Conservation (phyloP, 129 eudicot species). For the Lactuca saligna region DNA sequence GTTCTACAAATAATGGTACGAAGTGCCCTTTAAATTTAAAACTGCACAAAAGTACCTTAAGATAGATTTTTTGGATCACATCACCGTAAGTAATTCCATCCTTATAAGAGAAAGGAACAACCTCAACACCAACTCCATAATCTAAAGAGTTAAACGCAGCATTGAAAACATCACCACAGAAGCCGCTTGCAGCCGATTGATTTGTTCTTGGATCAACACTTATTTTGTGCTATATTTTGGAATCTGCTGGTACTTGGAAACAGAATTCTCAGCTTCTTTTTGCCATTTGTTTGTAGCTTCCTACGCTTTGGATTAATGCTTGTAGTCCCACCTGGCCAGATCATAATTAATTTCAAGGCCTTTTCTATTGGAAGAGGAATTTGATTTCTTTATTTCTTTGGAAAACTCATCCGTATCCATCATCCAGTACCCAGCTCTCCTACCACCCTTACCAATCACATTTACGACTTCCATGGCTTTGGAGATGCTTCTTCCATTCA, state of each 20-base stretch:
- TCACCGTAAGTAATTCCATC: slow-evolving; percentile 1
- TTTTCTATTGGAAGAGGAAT: too few relatives aligned
- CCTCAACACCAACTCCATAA: slow-evolving; percentile 1
- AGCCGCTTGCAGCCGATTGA: slow-evolving; percentile 20
- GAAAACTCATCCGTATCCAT: too few relatives aligned
- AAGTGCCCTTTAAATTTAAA: too few relatives aligned
- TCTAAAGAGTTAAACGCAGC: slow-evolving; percentile 23
- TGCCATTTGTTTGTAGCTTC: slow-evolving; percentile 3
- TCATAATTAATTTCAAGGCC: too few relatives aligned
- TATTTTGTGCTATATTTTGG: slow-evolving; percentile 16
- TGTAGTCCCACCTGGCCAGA: not conserved
- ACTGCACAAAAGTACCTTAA: too few relatives aligned
- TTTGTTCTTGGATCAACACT: slow-evolving; percentile 4
- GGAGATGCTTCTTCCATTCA: too few relatives aligned
- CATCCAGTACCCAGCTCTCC: too few relatives aligned
- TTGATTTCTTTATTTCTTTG: too few relatives aligned
- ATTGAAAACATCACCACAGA: slow-evolving; percentile 40
- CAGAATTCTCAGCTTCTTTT: slow-evolving; percentile 19
- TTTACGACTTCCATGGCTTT: too few relatives aligned
- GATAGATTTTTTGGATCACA: slow-evolving; percentile 5
- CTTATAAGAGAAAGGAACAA: not conserved
- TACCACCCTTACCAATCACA: too few relatives aligned
- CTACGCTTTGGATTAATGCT: not conserved
- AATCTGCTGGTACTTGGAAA: slow-evolving; percentile 17
- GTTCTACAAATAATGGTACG: too few relatives aligned